Conservation (phyloP, 495 filamentous ascomycete species). For the Lasiosphaeria hispida region DNA sequence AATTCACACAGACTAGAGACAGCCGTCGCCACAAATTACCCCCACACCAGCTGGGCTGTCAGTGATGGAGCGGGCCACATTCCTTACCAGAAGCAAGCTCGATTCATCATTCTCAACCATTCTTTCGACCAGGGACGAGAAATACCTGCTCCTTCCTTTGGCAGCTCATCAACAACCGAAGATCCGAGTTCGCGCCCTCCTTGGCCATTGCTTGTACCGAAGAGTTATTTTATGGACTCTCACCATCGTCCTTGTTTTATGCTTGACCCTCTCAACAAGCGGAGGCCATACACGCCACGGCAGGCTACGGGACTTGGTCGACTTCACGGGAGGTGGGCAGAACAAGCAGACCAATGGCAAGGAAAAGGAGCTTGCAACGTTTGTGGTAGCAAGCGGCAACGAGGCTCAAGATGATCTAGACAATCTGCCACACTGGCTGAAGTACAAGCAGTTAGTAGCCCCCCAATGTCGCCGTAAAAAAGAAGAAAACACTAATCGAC, state of each 20-base stretch:
- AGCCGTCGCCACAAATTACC: not conserved
- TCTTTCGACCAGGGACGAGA: conserved; percentile 19
- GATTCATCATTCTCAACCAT: conserved; percentile 14
- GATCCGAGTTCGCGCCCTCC: conserved; percentile 30
- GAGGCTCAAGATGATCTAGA: conserved; percentile 15
- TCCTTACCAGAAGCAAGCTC: conserved; percentile 18
- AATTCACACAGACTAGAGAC: conserved; percentile 2
- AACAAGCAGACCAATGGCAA: not conserved
- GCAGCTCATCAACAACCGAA: conserved; percentile 13
- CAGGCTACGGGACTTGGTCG: conserved; percentile 31
- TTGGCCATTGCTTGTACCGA: conserved; percentile 43
- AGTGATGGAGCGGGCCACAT: conserved; percentile 24
- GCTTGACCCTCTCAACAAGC: conserved; percentile 26
- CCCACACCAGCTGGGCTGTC: not conserved
- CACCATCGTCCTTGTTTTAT: conserved; percentile 29
- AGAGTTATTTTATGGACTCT: conserved; percentile 42
- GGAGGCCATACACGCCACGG: conserved; percentile 17
- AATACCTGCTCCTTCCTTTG: conserved; percentile 20
- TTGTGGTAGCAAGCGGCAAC: conserved; percentile 10
- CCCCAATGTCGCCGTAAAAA: not conserved
- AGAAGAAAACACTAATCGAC: not conserved
- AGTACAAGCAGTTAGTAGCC: conserved; percentile 41
- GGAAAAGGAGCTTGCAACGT: not conserved
- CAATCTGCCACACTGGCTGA: conserved; percentile 39
- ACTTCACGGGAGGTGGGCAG: conserved; percentile 11